These are phyloP conservation scores for Albugo candida DNA, from an alignment of 352 stramenopile species.

Conservation along the genomic window DNA sequence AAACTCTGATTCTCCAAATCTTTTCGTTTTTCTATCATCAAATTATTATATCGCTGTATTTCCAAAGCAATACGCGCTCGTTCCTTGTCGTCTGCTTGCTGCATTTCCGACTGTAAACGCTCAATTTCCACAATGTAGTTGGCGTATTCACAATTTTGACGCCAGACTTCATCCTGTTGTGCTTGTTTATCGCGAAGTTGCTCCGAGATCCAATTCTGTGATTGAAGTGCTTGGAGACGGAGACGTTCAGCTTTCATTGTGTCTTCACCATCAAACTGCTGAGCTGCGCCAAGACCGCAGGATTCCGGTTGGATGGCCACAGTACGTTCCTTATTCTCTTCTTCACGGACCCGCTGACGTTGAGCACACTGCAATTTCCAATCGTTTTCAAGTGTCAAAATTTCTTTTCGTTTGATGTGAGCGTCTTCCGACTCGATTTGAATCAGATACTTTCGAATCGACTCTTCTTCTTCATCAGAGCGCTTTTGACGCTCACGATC, in stretches of 20 bases:
- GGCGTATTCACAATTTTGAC: slow-evolving; percentile 20
- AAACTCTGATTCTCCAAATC: slow-evolving; percentile 16
- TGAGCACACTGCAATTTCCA: slow-evolving; percentile 25
- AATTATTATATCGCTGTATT: slow-evolving; percentile 34
- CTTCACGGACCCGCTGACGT: slow-evolving; percentile 2
- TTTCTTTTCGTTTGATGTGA: slow-evolving; percentile 30
- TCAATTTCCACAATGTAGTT: slow-evolving; percentile 33
- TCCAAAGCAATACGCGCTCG: slow-evolving; percentile 22
- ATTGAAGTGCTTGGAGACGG: slow-evolving; percentile 42
- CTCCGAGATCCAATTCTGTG: slow-evolving; percentile 42
- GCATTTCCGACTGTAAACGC: slow-evolving; percentile 28
- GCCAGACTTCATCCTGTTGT: slow-evolving; percentile 18
- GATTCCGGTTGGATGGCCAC: slow-evolving; percentile 30
- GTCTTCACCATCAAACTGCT: slow-evolving; percentile 60
- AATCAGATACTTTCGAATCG: slow-evolving; percentile 55
- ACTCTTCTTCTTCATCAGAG: slow-evolving; percentile 29
- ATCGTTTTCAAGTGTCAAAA: slow-evolving; percentile 44
- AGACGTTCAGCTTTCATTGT: slow-evolving; percentile 23
- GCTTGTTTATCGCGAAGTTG: slow-evolving; percentile 29
- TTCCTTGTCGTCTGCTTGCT: slow-evolving; percentile 29
- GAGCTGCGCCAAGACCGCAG: slow-evolving; percentile 27
- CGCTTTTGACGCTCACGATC: slow-evolving; percentile 22
- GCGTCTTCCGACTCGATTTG: slow-evolving; percentile 56
- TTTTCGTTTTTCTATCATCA: slow-evolving; percentile 21
- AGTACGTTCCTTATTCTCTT: slow-evolving; percentile 10